A percentile compares a stretch with the other conserved stretches of the same genome.
These are phyloP conservation scores for Evernia prunastri DNA, from an alignment of 495 filamentous ascomycete species.

Conservation along the genomic window DNA sequence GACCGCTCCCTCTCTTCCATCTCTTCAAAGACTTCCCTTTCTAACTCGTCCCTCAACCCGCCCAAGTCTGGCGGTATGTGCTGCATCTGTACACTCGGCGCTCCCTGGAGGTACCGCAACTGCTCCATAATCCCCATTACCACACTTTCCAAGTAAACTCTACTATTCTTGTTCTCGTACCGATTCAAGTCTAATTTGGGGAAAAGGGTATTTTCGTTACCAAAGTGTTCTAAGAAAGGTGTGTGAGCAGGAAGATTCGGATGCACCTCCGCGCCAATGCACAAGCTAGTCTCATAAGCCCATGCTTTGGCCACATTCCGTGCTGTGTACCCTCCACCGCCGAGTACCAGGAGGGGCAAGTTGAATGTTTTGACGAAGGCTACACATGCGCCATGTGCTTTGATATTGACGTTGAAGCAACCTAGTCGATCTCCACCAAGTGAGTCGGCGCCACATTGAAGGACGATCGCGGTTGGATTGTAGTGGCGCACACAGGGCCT, in stretches of 20 bases:
- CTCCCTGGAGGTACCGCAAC: conserved; percentile 72
- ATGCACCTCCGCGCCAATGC: conserved; percentile 73
- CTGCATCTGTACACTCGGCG: conserved; percentile 81
- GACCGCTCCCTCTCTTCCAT: conserved; percentile 52
- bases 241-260: conserved; percentile 64
- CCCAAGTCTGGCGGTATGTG: conserved; percentile 73
- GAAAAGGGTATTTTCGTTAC: conserved; percentile 69
- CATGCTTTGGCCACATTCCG: conserved; percentile 93
- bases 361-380: conserved; percentile 71
- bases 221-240: conserved; percentile 74
- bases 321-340: conserved; percentile 95
- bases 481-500: conserved; percentile 68
- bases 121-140: conserved; percentile 73
- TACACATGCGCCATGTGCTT: conserved; percentile 87
- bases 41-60: conserved; percentile 68
- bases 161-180: conserved; percentile 72
- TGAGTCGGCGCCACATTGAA: conserved; percentile 95
- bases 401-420: conserved; percentile 93
- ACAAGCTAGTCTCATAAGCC: conserved; percentile 92
- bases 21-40: conserved; percentile 69
- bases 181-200: conserved; percentile 62
- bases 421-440: conserved; percentile 89
- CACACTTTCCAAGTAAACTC: conserved; percentile 66
- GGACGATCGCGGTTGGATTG: conserved; percentile 77
- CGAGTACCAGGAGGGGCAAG: conserved; percentile 80